A percentile compares a stretch with the other conserved stretches of the same genome.
phyloP scores from a whole-genome alignment of 345 rosid species.

The Pelargonium nanum region DNA sequence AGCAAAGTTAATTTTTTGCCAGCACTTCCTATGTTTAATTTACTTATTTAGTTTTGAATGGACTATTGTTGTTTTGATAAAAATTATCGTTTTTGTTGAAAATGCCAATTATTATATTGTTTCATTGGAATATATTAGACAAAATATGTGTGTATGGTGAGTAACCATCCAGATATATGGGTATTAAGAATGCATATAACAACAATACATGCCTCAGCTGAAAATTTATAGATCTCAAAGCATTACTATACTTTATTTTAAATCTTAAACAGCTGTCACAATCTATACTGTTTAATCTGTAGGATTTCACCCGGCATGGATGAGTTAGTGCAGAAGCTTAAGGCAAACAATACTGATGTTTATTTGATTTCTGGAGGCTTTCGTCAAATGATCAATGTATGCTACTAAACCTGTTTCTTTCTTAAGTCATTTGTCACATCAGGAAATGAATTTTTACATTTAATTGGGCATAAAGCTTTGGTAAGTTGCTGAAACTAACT shows the following conservation, averaged over 20 bases:
- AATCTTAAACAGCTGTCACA: neutral
- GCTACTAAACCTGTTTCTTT: conserved; percentile 11
- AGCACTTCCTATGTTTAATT: no score
- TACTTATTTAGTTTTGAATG: no score
- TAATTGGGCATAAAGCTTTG: no score
- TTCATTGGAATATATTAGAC: no score
- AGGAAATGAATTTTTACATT: neutral
- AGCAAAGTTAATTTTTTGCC: no score
- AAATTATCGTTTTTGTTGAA: no score
- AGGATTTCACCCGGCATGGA: conserved; percentile 83
- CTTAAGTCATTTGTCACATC: conserved; percentile 2
- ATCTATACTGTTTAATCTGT: conserved; percentile 12
- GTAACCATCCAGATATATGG: no score
- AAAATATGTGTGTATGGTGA: no score
- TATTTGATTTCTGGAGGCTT: conserved; percentile 93
- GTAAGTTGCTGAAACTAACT: no score
- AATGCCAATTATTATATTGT: no score
- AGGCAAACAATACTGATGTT: conserved; percentile 48
- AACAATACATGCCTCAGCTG: neutral
- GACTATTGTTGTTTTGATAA: no score
- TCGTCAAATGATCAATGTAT: conserved; percentile 93
- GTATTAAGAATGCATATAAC: no score
- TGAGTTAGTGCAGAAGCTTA: conserved; percentile 65
- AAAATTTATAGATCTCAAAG: neutral
- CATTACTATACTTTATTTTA: neutral